Evolutionary conservation across 2,329 filamentous ascomycete genomes (phyloP), one percentile per base, ranked within the genome.

Genomic region (Botrytis fragariae): DNA sequence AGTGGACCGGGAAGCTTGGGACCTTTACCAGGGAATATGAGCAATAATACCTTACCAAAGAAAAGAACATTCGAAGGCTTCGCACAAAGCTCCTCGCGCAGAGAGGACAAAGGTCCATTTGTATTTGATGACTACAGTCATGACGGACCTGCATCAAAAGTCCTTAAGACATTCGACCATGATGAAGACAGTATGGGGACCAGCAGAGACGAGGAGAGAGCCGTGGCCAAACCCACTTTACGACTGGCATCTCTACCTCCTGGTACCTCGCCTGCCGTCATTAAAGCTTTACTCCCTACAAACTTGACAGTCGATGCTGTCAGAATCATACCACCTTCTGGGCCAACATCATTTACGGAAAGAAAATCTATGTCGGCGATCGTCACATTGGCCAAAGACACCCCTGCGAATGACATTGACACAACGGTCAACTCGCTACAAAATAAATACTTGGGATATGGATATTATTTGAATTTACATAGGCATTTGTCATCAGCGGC

Each of bases 361-460:
- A 88, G 92, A 74, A 94, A 90, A 79, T 92, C 91, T 2, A 87
- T 89, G 48, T 87, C 93, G 25, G 94, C 94, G 7, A 93, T 97
- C 77, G 92, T 96, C 63, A 94, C 92, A 0, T 83, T 97, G 44
- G 90, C 92, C 1, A 90, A 92, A 73, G 93, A 96, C 76, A 96
- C 94, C 0, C 89, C 94, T 0, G 92, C 92, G 0, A 92, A 91
- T 37, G 93, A 97, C 73, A 95, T 98, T 71, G 94, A 98, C 79
- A 87, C 89, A 6, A 88, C 91, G 0, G 93, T 97, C 70, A 95
- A 90, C 79, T 84, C 88, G 5, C 84, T 97, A 45, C 93, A 97
- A 80, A 94, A 96, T 76, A 90, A 88, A 77, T 97, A 98, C 80
- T 84, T 97, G 25, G 95, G 95, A 25, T 94, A 90, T 80, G 95